Conservation (phyloP, 2,329 filamentous ascomycete species). For the Talaromyces albobiverticillius region DNA sequence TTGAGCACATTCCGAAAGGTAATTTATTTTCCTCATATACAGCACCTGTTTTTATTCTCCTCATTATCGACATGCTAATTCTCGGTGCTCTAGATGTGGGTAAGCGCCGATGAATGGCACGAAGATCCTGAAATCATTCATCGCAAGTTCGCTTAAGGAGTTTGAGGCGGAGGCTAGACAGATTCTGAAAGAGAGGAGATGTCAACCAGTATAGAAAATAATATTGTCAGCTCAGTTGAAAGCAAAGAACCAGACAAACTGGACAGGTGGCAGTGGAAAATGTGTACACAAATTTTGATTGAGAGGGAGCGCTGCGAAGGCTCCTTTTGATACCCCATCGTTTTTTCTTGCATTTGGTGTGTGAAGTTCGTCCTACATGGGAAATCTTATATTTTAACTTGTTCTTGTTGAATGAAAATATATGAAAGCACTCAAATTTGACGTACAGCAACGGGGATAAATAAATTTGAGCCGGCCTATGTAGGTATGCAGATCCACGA, state of each 20-base stretch:
- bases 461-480: not conserved
- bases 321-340: conserved; percentile 16
- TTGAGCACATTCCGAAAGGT: conserved; percentile 98
- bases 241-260: not conserved
- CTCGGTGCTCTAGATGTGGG: conserved; percentile 76
- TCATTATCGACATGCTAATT: conserved; percentile 1
- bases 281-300: conserved; percentile 9
- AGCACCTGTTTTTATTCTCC: not conserved
- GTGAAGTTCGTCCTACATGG: conserved; percentile 12
- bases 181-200: not conserved
- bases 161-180: not conserved
- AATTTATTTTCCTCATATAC: conserved; percentile 25
- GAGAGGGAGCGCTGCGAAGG: conserved; percentile 8
- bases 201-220: not conserved
- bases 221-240: not conserved
- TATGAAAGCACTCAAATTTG: not conserved
- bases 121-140: conserved; percentile 99
- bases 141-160: conserved; percentile 78
- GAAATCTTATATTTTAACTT: conserved; percentile 17
- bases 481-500: not conserved
- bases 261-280: conserved; percentile 1
- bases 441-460: not conserved
- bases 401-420: conserved; percentile 6
- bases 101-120: conserved; percentile 99
- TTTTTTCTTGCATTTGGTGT: conserved; percentile 16